phyloP scores from a whole-genome alignment of 2,329 filamentous ascomycete genomes.

The Cylindrodendrum hubeiense region DNA sequence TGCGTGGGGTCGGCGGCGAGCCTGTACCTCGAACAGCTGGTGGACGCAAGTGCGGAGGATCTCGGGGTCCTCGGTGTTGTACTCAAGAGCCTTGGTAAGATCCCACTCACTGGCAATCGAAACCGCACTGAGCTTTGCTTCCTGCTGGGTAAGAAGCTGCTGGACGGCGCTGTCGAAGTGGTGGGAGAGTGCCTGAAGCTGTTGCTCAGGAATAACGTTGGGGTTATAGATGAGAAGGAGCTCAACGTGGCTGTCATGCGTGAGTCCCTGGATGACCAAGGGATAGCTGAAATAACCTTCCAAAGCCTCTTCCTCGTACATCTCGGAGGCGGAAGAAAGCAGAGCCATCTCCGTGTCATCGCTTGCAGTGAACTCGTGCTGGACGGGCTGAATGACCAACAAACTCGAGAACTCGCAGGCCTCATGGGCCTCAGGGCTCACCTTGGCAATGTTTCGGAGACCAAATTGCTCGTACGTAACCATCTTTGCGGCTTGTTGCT shows the following conservation, averaged over 20 bases:
- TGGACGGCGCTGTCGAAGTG: background rate
- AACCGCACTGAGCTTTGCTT: background rate
- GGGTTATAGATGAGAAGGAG: constrained; percentile 1
- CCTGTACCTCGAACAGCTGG: constrained; percentile 26
- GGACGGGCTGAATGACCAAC: constrained; percentile 42
- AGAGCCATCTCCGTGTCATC: background rate
- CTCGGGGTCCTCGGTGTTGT: background rate
- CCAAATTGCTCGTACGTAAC: constrained; percentile 37
- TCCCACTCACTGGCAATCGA: constrained; percentile 4
- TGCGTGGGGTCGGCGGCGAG: constrained; percentile 14
- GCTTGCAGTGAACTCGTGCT: background rate
- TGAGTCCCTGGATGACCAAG: constrained; percentile 5
- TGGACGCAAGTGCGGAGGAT: constrained; percentile 29
- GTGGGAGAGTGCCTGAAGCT: background rate
- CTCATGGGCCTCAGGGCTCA: constrained; percentile 16
- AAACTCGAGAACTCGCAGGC: constrained; percentile 45
- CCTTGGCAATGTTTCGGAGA: constrained; percentile 36
- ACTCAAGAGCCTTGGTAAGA: background rate
- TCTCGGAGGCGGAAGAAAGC: background rate
- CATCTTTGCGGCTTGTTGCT: constrained; percentile 30
- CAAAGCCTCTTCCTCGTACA: background rate
- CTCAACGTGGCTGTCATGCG: background rate
- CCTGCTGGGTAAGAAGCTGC: background rate
- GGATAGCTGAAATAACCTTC: constrained; percentile 12
- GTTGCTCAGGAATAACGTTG: background rate